These are phyloP conservation scores for Mucor sp. DNA, from an alignment of 371 early-diverging fungal species.

Conservation along the genomic window DNA sequence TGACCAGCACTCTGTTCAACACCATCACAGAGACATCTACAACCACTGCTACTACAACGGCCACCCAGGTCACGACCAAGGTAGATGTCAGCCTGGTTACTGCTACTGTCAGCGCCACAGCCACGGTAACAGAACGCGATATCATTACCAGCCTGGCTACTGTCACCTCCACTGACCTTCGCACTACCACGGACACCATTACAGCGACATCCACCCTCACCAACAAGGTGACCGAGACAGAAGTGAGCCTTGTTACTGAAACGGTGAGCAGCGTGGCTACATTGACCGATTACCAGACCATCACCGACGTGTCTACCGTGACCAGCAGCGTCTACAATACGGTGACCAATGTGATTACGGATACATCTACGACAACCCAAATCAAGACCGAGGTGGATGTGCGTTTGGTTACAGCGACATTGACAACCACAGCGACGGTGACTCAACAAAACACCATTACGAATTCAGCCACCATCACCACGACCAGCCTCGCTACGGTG, in stretches of 20 bases:
- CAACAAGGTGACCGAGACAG: background rate
- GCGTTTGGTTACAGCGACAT: slow-evolving; percentile 8
- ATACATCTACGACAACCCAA: background rate
- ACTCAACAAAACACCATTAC: background rate
- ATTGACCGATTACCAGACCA: background rate
- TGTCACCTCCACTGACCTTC: background rate
- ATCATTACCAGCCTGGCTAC: background rate
- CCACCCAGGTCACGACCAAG: background rate
- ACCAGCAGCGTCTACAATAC: background rate
- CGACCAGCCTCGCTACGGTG: background rate
- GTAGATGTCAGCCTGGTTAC: slow-evolving; percentile 2
- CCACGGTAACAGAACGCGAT: background rate
- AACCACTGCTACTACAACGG: background rate
- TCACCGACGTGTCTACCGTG: background rate
- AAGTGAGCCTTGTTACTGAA: background rate
- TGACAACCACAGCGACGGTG: background rate
- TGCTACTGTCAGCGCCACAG: background rate
- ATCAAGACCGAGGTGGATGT: background rate
- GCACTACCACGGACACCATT: background rate
- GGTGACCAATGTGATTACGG: background rate
- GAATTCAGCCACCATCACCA: background rate
- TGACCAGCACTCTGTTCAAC: background rate
- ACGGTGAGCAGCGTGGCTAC: background rate
- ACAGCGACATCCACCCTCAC: background rate
- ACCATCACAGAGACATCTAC: background rate